Conservation (phyloP, 192 early-diverging fungal genomes). For the Dimargaris cristalligena region DNA sequence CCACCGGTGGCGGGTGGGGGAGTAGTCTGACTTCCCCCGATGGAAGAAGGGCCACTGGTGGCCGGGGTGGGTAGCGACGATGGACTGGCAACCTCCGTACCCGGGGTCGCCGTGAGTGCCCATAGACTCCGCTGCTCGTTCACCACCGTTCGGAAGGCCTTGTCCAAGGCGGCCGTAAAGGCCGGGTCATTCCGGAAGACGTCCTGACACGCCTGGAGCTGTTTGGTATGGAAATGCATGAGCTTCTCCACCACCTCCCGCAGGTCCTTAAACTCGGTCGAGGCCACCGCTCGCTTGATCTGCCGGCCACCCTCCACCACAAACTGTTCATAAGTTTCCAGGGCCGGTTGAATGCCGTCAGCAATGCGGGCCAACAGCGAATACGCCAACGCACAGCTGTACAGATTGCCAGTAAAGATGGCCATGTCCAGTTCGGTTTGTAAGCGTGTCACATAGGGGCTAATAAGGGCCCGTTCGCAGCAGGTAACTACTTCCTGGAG, state of each 20-base stretch:
- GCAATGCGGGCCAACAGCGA: background rate
- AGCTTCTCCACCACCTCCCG: constrained; percentile 43
- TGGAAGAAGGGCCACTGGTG: background rate
- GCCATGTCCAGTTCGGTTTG: background rate
- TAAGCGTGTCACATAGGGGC: background rate
- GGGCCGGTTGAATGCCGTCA: background rate
- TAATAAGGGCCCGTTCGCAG: background rate
- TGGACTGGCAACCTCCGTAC: background rate
- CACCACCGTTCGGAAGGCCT: constrained; percentile 83
- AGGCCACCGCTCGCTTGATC: background rate
- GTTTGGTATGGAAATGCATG: constrained; percentile 77
- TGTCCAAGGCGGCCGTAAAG: constrained; percentile 81
- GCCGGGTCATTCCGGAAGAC: constrained; percentile 72
- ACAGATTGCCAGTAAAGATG: background rate
- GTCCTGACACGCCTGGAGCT: constrained; percentile 50
- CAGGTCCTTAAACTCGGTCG: constrained; percentile 1
- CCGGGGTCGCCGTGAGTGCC: constrained; percentile 10
- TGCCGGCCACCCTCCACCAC: background rate
- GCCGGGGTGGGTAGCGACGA: background rate
- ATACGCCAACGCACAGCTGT: constrained; percentile 1
- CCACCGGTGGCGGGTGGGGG: background rate
- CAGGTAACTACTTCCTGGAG: background rate
- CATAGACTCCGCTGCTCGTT: constrained; percentile 75
- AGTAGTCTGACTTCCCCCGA: background rate
- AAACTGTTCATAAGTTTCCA: background rate